These are phyloP conservation scores for Fusarium sp. DNA, from an alignment of 2,329 filamentous ascomycete genomes.

Conservation along the genomic window DNA sequence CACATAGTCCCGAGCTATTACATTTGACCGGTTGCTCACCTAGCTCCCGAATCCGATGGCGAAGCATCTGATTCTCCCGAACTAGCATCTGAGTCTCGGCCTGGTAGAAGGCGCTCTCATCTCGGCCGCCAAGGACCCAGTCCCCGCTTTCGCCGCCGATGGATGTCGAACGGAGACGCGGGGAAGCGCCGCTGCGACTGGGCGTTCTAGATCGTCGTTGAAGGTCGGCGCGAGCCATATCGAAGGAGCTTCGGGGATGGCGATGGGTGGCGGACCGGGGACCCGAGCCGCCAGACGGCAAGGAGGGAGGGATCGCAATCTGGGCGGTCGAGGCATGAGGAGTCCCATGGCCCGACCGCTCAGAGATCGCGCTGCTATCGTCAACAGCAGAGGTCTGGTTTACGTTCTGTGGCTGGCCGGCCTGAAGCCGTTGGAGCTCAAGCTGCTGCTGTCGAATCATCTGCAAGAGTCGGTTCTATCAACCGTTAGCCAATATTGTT, in stretches of 20 bases:
- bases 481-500: conserved; percentile 18
- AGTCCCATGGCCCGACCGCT: conserved; percentile 53
- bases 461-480: conserved; percentile 74
- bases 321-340: conserved; percentile 49
- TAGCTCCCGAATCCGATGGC: conserved; percentile 74
- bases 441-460: conserved; percentile 80
- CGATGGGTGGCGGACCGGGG: conserved; percentile 60
- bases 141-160: conserved; percentile 68
- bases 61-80: conserved; percentile 83
- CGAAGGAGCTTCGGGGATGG: conserved; percentile 65
- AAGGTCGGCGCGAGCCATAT: conserved; percentile 63
- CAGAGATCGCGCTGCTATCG: conserved; percentile 57
- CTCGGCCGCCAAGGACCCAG: conserved; percentile 68
- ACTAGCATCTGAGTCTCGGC: conserved; percentile 80
- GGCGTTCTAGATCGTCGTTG: conserved; percentile 66
- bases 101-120: conserved; percentile 81
- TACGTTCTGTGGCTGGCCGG: conserved; percentile 49
- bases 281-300: conserved; percentile 52
- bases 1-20: background rate
- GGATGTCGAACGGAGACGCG: conserved; percentile 64
- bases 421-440: conserved; percentile 69
- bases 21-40: conserved; percentile 59
- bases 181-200: conserved; percentile 63
- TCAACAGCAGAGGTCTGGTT: conserved; percentile 52
- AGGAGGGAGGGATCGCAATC: conserved; percentile 43